Conservation (phyloP, 1,284 basidiomycete genomes). For the Rhodofomes roseus region DNA sequence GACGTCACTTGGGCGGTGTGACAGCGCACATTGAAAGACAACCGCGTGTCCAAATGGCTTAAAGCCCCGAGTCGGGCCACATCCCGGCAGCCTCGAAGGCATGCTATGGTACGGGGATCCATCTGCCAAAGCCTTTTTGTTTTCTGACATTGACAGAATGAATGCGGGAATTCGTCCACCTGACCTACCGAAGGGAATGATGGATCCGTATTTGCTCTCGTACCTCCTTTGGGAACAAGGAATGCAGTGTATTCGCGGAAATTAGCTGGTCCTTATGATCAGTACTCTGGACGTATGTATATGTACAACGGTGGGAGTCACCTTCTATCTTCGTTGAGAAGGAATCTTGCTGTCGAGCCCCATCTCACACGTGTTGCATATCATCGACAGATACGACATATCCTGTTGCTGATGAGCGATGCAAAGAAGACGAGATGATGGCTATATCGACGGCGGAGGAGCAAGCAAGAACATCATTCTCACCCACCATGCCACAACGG, state of each 20-base stretch:
- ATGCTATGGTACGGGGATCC: background rate
- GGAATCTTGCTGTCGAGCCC: background rate
- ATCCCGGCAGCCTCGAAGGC: background rate
- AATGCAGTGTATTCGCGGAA: too few relatives aligned
- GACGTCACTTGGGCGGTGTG: background rate
- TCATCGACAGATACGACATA: too few relatives aligned
- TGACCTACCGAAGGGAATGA: background rate
- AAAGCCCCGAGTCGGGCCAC: background rate
- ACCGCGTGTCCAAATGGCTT: background rate
- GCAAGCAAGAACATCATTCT: background rate
- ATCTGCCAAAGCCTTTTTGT: background rate
- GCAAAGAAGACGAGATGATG: background rate
- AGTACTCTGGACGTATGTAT: background rate
- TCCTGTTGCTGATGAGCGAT: background rate
- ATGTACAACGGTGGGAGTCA: background rate
- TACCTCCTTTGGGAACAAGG: background rate
- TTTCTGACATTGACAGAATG: background rate
- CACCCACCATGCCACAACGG: background rate
- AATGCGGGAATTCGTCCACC: background rate
- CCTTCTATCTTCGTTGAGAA: background rate
- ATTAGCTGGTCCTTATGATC: too few relatives aligned
- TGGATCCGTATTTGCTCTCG: background rate
- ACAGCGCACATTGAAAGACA: background rate
- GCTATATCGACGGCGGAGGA: background rate
- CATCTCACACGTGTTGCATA: too few relatives aligned